Percentiles rank a stretch among this genome's conserved stretches.
These are phyloP conservation scores for Alternaria panax DNA, from an alignment of 2,329 filamentous ascomycete genomes.

Conservation along the genomic window DNA sequence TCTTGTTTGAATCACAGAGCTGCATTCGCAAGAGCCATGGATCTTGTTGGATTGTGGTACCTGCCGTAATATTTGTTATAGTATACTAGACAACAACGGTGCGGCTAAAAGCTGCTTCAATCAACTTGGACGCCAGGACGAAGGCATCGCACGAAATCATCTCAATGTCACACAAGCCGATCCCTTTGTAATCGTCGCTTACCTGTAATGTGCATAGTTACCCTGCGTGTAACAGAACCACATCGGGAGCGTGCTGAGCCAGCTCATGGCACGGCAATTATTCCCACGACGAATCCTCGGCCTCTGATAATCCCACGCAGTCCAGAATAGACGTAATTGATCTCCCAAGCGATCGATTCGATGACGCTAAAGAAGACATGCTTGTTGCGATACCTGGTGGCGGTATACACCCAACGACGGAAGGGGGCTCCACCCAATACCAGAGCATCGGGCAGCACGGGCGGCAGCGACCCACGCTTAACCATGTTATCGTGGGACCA, in stretches of 20 bases:
- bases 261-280: neutral
- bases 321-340: neutral
- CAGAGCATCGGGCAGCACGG: neutral
- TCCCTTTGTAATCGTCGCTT: neutral
- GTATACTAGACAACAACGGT: neutral
- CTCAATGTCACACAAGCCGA: neutral
- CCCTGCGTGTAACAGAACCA: neutral
- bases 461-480: neutral
- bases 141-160: constrained; percentile 1
- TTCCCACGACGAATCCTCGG: neutral
- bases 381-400: neutral
- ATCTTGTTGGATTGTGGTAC: neutral
- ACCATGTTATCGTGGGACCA: neutral
- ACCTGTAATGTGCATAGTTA: neutral
- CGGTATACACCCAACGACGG: neutral
- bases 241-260: neutral
- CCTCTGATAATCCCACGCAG: neutral
- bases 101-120: constrained; percentile 1
- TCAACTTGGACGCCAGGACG: neutral
- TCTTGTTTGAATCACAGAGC: neutral
- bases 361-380: neutral
- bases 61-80: neutral
- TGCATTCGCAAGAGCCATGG: neutral
- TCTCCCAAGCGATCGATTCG: neutral
- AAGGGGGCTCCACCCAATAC: neutral